Percentiles rank a stretch among this genome's conserved stretches.
phyloP scores from a whole-genome alignment of 495 filamentous ascomycete genomes.

The Evansstolkia leycettana region DNA sequence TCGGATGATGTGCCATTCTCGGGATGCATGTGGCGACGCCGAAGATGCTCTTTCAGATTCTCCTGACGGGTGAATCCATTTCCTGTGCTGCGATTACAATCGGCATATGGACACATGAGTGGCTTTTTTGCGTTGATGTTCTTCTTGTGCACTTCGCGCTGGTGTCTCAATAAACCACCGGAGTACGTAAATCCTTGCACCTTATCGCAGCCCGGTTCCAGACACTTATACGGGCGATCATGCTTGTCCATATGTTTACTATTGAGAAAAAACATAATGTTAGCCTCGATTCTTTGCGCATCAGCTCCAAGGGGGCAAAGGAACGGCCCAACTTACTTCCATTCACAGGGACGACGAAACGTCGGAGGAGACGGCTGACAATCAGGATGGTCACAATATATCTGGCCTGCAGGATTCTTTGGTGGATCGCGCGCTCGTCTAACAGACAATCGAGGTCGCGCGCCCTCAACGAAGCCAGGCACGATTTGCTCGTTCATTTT shows the following conservation, averaged over 20 bases:
- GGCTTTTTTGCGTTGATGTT: conserved; percentile 73
- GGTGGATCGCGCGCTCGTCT: conserved; percentile 43
- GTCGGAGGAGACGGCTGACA: conserved; percentile 43
- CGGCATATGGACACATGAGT: conserved; percentile 66
- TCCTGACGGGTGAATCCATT: conserved; percentile 77
- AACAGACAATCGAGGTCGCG: conserved; percentile 33
- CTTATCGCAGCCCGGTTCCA: conserved; percentile 65
- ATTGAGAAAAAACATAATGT: conserved; percentile 3
- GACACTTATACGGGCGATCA: conserved; percentile 79
- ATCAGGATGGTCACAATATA: conserved; percentile 51
- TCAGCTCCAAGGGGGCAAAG: background rate
- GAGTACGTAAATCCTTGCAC: conserved; percentile 89
- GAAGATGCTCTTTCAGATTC: conserved; percentile 83
- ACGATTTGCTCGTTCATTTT: conserved; percentile 31
- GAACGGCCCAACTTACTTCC: conserved; percentile 53
- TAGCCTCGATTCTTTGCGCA: conserved; percentile 10
- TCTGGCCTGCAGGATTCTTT: conserved; percentile 55
- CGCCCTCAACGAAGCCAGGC: conserved; percentile 26
- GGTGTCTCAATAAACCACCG: conserved; percentile 75
- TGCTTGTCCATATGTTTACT: conserved; percentile 98
- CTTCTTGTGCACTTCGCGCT: conserved; percentile 82
- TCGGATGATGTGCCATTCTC: conserved; percentile 30
- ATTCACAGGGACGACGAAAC: conserved; percentile 80
- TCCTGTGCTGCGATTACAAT: conserved; percentile 78
- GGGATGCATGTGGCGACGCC: conserved; percentile 61